Percentiles rank a stretch among this genome's conserved stretches.
Evolutionary conservation across 1,139 yeast genomes (phyloP).

Genomic region (Yamadazyma dendronema): DNA sequence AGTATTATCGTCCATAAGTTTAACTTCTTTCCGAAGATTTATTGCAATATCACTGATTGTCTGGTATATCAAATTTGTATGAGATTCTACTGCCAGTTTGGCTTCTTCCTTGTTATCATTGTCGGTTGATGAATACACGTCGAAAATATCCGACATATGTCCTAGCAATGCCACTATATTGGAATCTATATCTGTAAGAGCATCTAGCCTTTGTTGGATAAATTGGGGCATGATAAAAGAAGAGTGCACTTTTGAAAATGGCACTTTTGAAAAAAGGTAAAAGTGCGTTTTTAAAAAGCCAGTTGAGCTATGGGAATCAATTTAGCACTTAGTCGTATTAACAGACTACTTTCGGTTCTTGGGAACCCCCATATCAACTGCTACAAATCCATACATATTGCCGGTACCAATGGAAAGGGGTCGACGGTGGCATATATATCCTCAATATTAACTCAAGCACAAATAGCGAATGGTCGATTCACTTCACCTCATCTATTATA

Average conservation of each 20-base stretch:
- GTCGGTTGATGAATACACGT: slow-evolving; percentile 31
- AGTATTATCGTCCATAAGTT: slow-evolving; percentile 55
- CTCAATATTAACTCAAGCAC: slow-evolving; percentile 52
- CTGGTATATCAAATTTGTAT: slow-evolving; percentile 34
- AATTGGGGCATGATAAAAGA: slow-evolving; percentile 12
- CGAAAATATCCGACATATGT: slow-evolving; percentile 37
- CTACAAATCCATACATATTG: slow-evolving; percentile 73
- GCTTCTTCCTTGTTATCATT: slow-evolving; percentile 11
- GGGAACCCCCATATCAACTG: slow-evolving; percentile 64
- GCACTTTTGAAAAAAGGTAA: neutral
- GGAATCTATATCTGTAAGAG: slow-evolving; percentile 43
- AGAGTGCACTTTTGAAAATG: slow-evolving; percentile 1
- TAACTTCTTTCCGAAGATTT: slow-evolving; percentile 54
- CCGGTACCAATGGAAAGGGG: slow-evolving; percentile 96
- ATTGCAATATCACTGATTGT: slow-evolving; percentile 43
- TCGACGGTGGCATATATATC: slow-evolving; percentile 80
- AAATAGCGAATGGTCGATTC: slow-evolving; percentile 66
- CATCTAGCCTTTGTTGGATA: slow-evolving; percentile 45
- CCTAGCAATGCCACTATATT: slow-evolving; percentile 46
- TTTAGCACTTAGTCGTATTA: slow-evolving; percentile 65
- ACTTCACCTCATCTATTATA: slow-evolving; percentile 82
- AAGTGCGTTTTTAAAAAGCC: neutral
- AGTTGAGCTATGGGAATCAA: slow-evolving; percentile 35
- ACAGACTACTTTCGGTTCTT: slow-evolving; percentile 51
- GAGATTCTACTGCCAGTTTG: slow-evolving; percentile 25